Evolutionary conservation across 2,329 filamentous ascomycete genomes (phyloP).

Genomic region (Fusarium scirpi): DNA sequence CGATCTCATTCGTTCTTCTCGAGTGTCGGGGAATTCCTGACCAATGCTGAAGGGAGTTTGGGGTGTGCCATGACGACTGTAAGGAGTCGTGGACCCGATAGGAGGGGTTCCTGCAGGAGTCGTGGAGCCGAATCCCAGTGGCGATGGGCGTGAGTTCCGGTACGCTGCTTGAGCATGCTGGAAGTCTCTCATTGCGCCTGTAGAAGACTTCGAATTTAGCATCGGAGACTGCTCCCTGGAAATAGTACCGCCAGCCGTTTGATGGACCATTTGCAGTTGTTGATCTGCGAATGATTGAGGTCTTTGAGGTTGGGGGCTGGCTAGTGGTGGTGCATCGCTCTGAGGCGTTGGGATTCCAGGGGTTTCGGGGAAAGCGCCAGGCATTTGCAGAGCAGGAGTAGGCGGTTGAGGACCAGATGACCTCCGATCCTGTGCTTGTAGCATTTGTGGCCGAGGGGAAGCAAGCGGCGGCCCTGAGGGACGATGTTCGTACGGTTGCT

Average conservation of each 20-base stretch:
- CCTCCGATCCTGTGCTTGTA: slow-evolving; percentile 19
- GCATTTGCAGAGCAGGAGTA: slow-evolving; percentile 24
- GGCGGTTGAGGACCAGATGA: slow-evolving; percentile 19
- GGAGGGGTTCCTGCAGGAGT: slow-evolving; percentile 35
- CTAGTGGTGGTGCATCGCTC: slow-evolving; percentile 12
- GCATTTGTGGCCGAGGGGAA: slow-evolving; percentile 1
- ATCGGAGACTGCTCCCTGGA: slow-evolving; percentile 34
- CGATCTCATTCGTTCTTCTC: slow-evolving; percentile 26
- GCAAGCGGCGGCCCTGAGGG: slow-evolving; percentile 19
- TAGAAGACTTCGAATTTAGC: slow-evolving; percentile 23
- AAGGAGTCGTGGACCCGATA: slow-evolving; percentile 6
- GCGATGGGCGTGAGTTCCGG: slow-evolving; percentile 34
- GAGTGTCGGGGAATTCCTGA: slow-evolving; percentile 13
- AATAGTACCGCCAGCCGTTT: slow-evolving; percentile 30
- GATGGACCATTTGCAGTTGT: slow-evolving; percentile 30
- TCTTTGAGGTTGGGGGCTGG: slow-evolving; percentile 38
- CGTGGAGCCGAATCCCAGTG: slow-evolving; percentile 31
- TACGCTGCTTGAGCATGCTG: slow-evolving; percentile 25
- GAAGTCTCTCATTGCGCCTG: slow-evolving; percentile 18
- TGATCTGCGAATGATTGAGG: slow-evolving; percentile 25
- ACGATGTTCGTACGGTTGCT: slow-evolving; percentile 19
- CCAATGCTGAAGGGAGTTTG: slow-evolving; percentile 29
- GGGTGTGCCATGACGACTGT: slow-evolving; percentile 31
- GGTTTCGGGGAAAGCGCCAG: slow-evolving; percentile 16
- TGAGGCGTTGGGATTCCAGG: slow-evolving; percentile 16